Conservation (phyloP, 805 yeast genomes). For the Lipomyces yamanashiensis region DNA sequence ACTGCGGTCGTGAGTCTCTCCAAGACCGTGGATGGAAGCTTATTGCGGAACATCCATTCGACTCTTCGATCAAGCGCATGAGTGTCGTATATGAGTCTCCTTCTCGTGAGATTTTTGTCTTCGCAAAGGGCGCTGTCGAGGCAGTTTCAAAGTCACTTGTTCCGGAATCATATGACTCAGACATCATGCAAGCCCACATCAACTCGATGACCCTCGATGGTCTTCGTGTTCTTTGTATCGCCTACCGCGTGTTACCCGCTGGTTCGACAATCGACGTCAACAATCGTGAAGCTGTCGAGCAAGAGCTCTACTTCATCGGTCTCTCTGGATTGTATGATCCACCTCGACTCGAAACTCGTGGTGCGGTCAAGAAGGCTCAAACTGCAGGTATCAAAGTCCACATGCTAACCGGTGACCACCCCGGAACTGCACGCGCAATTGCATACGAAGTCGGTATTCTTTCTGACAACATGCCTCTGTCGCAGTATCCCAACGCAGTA, state of each 20-base stretch:
- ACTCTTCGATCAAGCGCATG: conserved; percentile 76
- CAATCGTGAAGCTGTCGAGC: conserved; percentile 56
- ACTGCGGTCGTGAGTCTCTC: conserved; percentile 53
- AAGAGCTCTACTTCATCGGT: conserved; percentile 62
- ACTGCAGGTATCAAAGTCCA: conserved; percentile 78
- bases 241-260: conserved; percentile 46
- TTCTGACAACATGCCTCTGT: conserved; percentile 56
- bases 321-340: conserved; percentile 81
- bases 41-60: conserved; percentile 74
- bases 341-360: conserved; percentile 75
- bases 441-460: conserved; percentile 81
- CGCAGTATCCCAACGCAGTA: conserved; percentile 51
- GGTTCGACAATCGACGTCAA: conserved; percentile 29
- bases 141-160: conserved; percentile 56
- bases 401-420: conserved; percentile 84
- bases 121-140: conserved; percentile 79
- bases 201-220: conserved; percentile 65
- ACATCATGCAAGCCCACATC: conserved; percentile 59
- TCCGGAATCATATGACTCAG: conserved; percentile 45
- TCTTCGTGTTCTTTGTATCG: conserved; percentile 76
- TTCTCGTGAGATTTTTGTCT: conserved; percentile 43
- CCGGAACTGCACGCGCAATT: conserved; percentile 77
- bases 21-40: conserved; percentile 49
- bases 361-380: conserved; percentile 68
- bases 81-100: conserved; percentile 55